A percentile compares a stretch with the other conserved stretches of the same genome.
phyloP scores from a whole-genome alignment of 1,284 basidiomycete species.

The Neotropicomus parvogracilis region DNA sequence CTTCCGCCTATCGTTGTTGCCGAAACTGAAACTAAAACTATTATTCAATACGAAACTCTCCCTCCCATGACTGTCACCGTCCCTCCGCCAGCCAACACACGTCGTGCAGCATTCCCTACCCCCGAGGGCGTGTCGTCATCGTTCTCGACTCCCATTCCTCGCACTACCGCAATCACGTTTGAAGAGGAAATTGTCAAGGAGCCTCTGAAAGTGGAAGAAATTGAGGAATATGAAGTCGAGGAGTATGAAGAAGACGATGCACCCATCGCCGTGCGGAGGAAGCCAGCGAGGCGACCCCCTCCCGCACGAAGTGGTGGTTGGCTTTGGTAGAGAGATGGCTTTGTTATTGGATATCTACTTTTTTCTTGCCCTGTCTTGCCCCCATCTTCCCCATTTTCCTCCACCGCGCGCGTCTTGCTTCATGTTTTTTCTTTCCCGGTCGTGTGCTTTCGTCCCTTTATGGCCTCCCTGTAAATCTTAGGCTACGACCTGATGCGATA shows the following conservation, averaged over 20 bases:
- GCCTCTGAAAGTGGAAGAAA: slow-evolving; percentile 26
- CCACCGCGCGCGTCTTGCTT: slow-evolving; percentile 19
- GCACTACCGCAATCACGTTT: slow-evolving; percentile 62
- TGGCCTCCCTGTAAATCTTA: slow-evolving; percentile 18
- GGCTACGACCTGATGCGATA: slow-evolving; percentile 26
- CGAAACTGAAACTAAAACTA: slow-evolving; percentile 62
- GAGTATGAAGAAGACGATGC: slow-evolving; percentile 34
- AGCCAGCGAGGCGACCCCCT: slow-evolving; percentile 29
- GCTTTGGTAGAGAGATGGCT: slow-evolving; percentile 30
- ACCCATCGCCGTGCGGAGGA: slow-evolving; percentile 31
- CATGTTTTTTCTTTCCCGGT: slow-evolving; percentile 10
- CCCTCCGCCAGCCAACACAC: slow-evolving; percentile 74
- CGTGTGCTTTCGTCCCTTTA: slow-evolving; percentile 8
- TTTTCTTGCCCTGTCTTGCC: slow-evolving; percentile 7
- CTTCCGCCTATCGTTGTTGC: slow-evolving; percentile 61
- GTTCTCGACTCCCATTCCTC: slow-evolving; percentile 53
- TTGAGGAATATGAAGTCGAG: slow-evolving; percentile 36
- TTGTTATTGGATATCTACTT: slow-evolving; percentile 16
- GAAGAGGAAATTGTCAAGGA: slow-evolving; percentile 49
- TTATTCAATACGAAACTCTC: slow-evolving; percentile 58
- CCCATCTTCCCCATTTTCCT: slow-evolving; percentile 11
- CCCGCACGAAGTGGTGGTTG: slow-evolving; percentile 29
- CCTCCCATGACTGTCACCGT: slow-evolving; percentile 53
- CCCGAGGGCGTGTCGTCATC: slow-evolving; percentile 58
- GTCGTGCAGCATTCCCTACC: slow-evolving; percentile 66